These are phyloP conservation scores for Rhizophagus sp. DNA, from an alignment of 192 early-diverging fungal species.

Conservation along the genomic window DNA sequence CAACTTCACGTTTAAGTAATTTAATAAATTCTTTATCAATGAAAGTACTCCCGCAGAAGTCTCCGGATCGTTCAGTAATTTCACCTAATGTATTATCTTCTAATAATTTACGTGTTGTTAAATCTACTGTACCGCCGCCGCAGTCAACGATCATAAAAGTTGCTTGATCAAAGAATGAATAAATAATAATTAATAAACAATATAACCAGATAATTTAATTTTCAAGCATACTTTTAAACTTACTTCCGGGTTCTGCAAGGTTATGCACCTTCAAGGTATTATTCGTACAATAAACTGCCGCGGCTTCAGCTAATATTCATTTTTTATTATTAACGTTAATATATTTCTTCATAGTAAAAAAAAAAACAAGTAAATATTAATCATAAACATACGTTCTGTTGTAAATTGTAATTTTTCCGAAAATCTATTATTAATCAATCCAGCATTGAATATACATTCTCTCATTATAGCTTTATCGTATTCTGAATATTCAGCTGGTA, in stretches of 20 bases:
- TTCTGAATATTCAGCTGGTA: slow-evolving; percentile 2
- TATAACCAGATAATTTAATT: background rate
- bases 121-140: slow-evolving; percentile 61
- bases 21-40: slow-evolving; percentile 7
- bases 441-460: slow-evolving; percentile 49
- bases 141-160: slow-evolving; percentile 61
- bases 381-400: background rate
- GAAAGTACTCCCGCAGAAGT: slow-evolving; percentile 1
- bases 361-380: background rate
- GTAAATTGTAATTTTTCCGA: background rate
- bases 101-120: slow-evolving; percentile 38
- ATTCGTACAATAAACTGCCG: background rate
- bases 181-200: too few species aligned
- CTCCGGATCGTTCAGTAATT: background rate
- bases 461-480: slow-evolving; percentile 53
- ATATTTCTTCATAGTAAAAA: background rate
- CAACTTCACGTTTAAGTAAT: background rate
- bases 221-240: background rate
- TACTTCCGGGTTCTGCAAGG: background rate
- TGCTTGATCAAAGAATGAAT: slow-evolving; percentile 1
- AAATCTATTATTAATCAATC: slow-evolving; percentile 37
- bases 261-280: background rate
- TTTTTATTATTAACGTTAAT: background rate
- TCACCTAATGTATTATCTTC: background rate
- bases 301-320: background rate